phyloP scores from a whole-genome alignment of 148 eudicot genomes.

The Chenopodium suecicum region DNA sequence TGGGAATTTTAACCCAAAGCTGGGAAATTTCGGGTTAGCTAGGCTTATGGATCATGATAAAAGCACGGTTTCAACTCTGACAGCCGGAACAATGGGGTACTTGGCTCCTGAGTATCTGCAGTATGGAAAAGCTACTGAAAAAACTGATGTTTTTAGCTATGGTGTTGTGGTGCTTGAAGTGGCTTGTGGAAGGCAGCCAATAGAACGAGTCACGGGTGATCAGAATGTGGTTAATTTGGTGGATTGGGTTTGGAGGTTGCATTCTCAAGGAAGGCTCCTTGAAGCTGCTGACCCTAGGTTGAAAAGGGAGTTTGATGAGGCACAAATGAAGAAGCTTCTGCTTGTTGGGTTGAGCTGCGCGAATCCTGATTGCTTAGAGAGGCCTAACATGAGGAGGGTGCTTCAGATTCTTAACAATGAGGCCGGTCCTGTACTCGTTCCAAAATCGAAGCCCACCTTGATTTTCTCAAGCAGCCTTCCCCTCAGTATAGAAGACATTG shows the following conservation, averaged over 20 bases:
- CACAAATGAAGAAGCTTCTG: slow-evolving; percentile 53
- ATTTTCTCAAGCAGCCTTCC: slow-evolving; percentile 62
- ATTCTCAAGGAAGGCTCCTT: slow-evolving; percentile 53
- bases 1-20: slow-evolving; percentile 49
- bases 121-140: slow-evolving; percentile 75
- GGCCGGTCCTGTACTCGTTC: slow-evolving; percentile 50
- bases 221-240: slow-evolving; percentile 66
- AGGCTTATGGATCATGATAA: slow-evolving; percentile 75
- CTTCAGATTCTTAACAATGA: slow-evolving; percentile 66
- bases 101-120: slow-evolving; percentile 88
- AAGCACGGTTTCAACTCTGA: slow-evolving; percentile 72
- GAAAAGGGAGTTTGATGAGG: slow-evolving; percentile 47
- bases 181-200: slow-evolving; percentile 75
- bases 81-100: slow-evolving; percentile 91
- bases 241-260: slow-evolving; percentile 78
- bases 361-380: slow-evolving; percentile 57
- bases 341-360: slow-evolving; percentile 77
- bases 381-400: slow-evolving; percentile 84
- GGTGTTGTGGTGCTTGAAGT: slow-evolving; percentile 79
- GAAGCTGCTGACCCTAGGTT: slow-evolving; percentile 57
- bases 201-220: slow-evolving; percentile 52
- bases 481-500: slow-evolving; percentile 53
- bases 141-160: slow-evolving; percentile 79
- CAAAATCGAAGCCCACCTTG: slow-evolving; percentile 56
- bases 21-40: slow-evolving; percentile 91